phyloP scores from a whole-genome alignment of 2,329 filamentous ascomycete species.

The Fusarium dimerum region DNA sequence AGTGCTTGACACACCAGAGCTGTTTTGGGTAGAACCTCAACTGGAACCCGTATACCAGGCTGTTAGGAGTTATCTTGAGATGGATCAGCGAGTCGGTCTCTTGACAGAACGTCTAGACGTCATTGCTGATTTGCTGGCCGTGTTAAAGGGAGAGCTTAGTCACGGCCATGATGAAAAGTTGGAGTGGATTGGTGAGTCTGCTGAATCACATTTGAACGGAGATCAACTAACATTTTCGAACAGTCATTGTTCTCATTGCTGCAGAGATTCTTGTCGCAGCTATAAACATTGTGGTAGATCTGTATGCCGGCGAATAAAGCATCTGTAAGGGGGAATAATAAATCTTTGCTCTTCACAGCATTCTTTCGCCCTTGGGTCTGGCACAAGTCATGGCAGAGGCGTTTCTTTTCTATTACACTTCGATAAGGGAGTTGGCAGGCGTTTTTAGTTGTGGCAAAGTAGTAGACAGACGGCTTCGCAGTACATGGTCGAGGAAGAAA shows the following conservation, averaged over 20 bases:
- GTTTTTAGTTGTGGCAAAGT: conserved; percentile 17
- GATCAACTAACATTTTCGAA: conserved; percentile 13
- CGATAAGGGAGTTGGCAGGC: not conserved
- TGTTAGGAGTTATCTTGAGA: conserved; percentile 92
- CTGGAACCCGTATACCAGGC: conserved; percentile 96
- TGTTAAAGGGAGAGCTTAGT: conserved; percentile 92
- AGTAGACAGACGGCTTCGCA: conserved; percentile 29
- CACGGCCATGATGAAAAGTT: conserved; percentile 89
- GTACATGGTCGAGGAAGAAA: conserved; percentile 8
- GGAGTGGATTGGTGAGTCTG: conserved; percentile 80
- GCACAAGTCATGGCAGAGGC: not conserved
- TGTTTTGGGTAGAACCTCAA: conserved; percentile 98
- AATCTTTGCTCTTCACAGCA: not conserved
- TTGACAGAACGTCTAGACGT: conserved; percentile 84
- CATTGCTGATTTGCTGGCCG: conserved; percentile 88
- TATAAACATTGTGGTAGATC: conserved; percentile 92
- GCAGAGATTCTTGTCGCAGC: conserved; percentile 91
- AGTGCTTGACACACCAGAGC: conserved; percentile 92
- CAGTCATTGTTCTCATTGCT: conserved; percentile 92
- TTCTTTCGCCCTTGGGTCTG: not conserved
- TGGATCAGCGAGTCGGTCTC: conserved; percentile 91
- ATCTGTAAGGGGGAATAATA: not conserved
- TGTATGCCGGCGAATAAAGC: conserved; percentile 60
- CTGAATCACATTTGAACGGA: not conserved
- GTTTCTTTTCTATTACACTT: conserved; percentile 7